A percentile compares a stretch with the other conserved stretches of the same genome.
Conservation (phyloP, 2,329 filamentous ascomycete genomes). For the Purpureocillium lavendulum region DNA sequence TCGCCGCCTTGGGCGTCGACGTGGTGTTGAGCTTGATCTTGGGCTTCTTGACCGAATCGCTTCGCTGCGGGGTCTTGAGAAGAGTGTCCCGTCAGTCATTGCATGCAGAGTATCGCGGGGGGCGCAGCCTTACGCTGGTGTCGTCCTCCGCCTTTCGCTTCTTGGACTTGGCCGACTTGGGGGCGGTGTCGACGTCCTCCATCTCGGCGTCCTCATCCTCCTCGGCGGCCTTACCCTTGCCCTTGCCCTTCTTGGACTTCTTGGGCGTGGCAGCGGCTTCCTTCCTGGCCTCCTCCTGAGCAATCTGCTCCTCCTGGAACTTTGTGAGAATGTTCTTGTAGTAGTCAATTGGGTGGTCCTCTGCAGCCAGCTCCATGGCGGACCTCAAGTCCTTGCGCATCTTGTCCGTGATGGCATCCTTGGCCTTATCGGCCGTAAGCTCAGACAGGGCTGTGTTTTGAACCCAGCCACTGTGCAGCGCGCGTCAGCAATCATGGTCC, state of each 20-base stretch:
- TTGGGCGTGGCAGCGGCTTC: constrained; percentile 31
- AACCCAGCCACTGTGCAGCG: constrained; percentile 69
- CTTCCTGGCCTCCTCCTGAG: constrained; percentile 40
- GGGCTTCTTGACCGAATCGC: constrained; percentile 58
- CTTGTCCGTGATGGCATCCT: constrained; percentile 62
- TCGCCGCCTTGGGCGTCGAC: constrained; percentile 60
- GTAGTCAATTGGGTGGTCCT: constrained; percentile 67
- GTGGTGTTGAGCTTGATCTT: constrained; percentile 58
- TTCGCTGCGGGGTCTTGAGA: constrained; percentile 44
- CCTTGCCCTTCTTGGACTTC: constrained; percentile 36
- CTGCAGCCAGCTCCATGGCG: constrained; percentile 72
- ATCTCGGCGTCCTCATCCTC: constrained; percentile 54
- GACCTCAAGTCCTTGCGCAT: constrained; percentile 70
- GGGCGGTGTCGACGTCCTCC: constrained; percentile 49
- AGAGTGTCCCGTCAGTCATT: constrained; percentile 7
- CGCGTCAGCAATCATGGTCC: constrained; percentile 6
- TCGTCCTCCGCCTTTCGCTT: constrained; percentile 87
- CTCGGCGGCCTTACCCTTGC: constrained; percentile 42
- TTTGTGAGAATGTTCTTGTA: constrained; percentile 76
- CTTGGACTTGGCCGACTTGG: constrained; percentile 54
- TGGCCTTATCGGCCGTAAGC: constrained; percentile 65
- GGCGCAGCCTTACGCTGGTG: constrained; percentile 35
- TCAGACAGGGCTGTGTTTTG: constrained; percentile 74
- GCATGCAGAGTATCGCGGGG: neutral
- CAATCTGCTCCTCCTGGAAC: constrained; percentile 57